These are phyloP conservation scores for Malassezia equina DNA, from an alignment of 1,284 basidiomycete genomes.

Conservation along the genomic window DNA sequence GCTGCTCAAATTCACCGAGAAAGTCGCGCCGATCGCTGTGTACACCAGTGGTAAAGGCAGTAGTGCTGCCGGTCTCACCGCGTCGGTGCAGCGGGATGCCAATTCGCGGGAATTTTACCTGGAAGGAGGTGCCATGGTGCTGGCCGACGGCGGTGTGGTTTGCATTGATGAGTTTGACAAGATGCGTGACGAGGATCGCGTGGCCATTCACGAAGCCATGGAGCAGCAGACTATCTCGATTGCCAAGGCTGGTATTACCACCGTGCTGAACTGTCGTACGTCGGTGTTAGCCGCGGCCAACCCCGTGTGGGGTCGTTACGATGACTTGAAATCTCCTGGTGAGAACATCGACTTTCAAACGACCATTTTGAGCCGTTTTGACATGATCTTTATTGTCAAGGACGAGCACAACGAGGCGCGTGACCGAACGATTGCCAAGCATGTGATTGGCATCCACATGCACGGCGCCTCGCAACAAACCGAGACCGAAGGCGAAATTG, in stretches of 20 bases:
- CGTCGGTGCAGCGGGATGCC: conserved; percentile 88
- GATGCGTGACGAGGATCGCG: conserved; percentile 97
- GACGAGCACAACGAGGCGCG: conserved; percentile 93
- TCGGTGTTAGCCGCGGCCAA: conserved; percentile 96
- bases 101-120: conserved; percentile 95
- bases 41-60: conserved; percentile 98
- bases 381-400: conserved; percentile 99
- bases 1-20: conserved; percentile 94
- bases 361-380: conserved; percentile 93
- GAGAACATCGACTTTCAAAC: conserved; percentile 99
- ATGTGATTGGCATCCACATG: conserved; percentile 99
- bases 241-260: conserved; percentile 97
- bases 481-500: conserved; percentile 71
- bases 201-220: conserved; percentile 99
- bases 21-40: conserved; percentile 91
- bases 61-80: conserved; percentile 93
- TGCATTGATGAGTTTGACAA: conserved; percentile 99
- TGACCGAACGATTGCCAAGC: conserved; percentile 86
- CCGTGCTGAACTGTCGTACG: conserved; percentile 88
- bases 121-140: conserved; percentile 98
- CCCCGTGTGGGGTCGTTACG: conserved; percentile 95
- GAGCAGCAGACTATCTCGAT: conserved; percentile 99
- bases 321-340: conserved; percentile 91
- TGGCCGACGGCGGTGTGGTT: conserved; percentile 95
- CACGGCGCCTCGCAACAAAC: conserved; percentile 63